These are phyloP conservation scores for Hypoxylon cercidicola DNA, from an alignment of 495 filamentous ascomycete species.

Conservation along the genomic window DNA sequence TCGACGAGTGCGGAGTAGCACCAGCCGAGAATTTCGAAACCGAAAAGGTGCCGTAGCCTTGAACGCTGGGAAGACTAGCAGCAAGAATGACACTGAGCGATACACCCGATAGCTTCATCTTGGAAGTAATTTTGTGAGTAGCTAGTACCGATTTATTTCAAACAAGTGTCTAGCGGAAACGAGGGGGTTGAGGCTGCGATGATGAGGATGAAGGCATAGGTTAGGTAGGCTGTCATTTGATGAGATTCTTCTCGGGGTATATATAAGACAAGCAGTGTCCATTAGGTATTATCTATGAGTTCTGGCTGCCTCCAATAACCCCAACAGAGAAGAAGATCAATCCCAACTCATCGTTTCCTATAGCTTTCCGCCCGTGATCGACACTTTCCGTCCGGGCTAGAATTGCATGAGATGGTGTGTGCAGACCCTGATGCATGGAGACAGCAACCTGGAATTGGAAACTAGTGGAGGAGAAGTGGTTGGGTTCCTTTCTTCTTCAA, in stretches of 20 bases:
- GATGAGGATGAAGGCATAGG: neutral
- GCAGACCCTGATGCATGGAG: constrained; percentile 1
- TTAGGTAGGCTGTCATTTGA: neutral
- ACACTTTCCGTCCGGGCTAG: constrained; percentile 15
- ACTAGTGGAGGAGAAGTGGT: constrained; percentile 11
- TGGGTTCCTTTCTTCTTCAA: too few relatives aligned
- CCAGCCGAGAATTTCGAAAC: constrained; percentile 30
- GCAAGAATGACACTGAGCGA: constrained; percentile 22
- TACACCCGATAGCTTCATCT: constrained; percentile 33
- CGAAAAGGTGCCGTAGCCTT: constrained; percentile 12
- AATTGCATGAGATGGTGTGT: constrained; percentile 1
- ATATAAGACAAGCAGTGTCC: constrained; percentile 18
- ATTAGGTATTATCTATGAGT: neutral
- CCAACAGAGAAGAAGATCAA: constrained; percentile 2
- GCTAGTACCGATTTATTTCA: neutral
- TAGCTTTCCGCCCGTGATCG: constrained; percentile 6
- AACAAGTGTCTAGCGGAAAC: constrained; percentile 9
- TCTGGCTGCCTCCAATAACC: neutral
- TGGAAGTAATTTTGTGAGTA: constrained; percentile 2
- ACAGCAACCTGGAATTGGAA: neutral
- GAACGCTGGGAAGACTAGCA: constrained; percentile 21
- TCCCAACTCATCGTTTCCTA: constrained; percentile 3
- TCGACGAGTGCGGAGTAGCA: constrained; percentile 33
- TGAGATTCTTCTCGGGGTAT: constrained; percentile 9
- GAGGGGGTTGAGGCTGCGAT: constrained; percentile 3